Percentiles rank a stretch among this genome's conserved stretches.
phyloP scores from a whole-genome alignment of 2,329 filamentous ascomycete species.

The Colletotrichum euphorbiae region DNA sequence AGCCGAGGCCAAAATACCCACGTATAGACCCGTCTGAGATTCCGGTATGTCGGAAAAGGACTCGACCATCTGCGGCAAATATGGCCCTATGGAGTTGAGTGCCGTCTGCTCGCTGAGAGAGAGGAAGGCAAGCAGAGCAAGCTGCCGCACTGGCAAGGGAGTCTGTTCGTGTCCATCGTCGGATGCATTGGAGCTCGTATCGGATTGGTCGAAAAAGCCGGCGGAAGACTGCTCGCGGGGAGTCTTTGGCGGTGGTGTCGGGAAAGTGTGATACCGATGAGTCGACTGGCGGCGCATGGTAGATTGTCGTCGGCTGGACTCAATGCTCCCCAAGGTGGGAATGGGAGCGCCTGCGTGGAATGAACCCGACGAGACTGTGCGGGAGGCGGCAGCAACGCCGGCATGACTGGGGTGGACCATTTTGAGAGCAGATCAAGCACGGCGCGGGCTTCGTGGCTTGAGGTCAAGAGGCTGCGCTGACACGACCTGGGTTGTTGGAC shows the following conservation, averaged over 20 bases:
- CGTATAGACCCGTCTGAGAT: slow-evolving; percentile 83
- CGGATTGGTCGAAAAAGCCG: slow-evolving; percentile 42
- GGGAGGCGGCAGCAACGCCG: slow-evolving; percentile 29
- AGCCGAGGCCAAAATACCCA: slow-evolving; percentile 88
- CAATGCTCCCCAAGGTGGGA: slow-evolving; percentile 48
- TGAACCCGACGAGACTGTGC: slow-evolving; percentile 55
- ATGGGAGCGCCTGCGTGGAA: slow-evolving; percentile 66
- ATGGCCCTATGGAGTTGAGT: slow-evolving; percentile 95
- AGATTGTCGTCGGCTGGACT: slow-evolving; percentile 38
- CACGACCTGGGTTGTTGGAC: background rate
- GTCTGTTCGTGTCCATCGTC: slow-evolving; percentile 66
- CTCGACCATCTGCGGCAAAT: slow-evolving; percentile 91
- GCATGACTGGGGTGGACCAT: slow-evolving; percentile 31
- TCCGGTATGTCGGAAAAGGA: slow-evolving; percentile 84
- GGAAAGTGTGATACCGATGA: slow-evolving; percentile 84
- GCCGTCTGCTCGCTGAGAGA: slow-evolving; percentile 95
- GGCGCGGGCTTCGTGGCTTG: slow-evolving; percentile 9
- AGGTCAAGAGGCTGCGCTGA: background rate
- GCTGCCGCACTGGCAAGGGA: slow-evolving; percentile 84
- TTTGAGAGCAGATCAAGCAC: background rate
- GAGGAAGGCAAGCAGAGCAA: slow-evolving; percentile 86
- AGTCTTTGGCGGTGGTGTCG: slow-evolving; percentile 77
- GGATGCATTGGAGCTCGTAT: slow-evolving; percentile 44
- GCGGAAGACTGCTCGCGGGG: slow-evolving; percentile 63
- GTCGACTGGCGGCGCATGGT: slow-evolving; percentile 53